These are phyloP conservation scores for Endothia cerciana DNA, from an alignment of 2,329 filamentous ascomycete species.

Conservation along the genomic window DNA sequence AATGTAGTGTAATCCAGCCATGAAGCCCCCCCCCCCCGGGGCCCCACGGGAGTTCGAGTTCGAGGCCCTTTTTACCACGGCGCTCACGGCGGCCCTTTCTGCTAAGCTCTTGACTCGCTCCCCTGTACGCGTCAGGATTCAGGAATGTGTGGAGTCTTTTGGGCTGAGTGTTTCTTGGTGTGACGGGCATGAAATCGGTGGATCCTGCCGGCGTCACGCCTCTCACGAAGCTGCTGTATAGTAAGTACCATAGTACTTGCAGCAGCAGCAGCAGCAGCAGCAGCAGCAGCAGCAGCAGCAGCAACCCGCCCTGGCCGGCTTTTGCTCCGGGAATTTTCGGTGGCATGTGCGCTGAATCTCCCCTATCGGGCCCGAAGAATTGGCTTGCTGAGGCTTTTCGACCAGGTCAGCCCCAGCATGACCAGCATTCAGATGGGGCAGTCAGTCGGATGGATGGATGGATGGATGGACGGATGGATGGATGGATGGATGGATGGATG, in stretches of 20 bases:
- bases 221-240: not conserved
- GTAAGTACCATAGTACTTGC: not conserved
- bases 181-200: constrained; percentile 5
- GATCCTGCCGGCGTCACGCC: not conserved
- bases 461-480: not conserved
- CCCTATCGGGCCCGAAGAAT: not conserved
- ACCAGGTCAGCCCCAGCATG: not conserved
- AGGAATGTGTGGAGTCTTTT: constrained; percentile 3
- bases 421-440: too few relatives aligned
- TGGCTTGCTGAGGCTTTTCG: not conserved
- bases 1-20: not conserved
- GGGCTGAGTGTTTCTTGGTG: not conserved
- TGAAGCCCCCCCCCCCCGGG: not conserved
- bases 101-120: not conserved
- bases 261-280: too few relatives aligned
- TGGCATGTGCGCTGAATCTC: not conserved
- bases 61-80: constrained; percentile 11
- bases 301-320: not conserved
- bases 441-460: not conserved
- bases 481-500: not conserved
- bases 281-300: too few relatives aligned
- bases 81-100: constrained; percentile 23
- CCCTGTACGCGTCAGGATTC: constrained; percentile 1
- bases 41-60: too few relatives aligned
- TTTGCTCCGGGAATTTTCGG: constrained; percentile 1